Evolutionary conservation across 768 basidiomycete genomes (phyloP), one percentile per base, ranked within the genome.

Genomic region (Mycena galericulata): DNA sequence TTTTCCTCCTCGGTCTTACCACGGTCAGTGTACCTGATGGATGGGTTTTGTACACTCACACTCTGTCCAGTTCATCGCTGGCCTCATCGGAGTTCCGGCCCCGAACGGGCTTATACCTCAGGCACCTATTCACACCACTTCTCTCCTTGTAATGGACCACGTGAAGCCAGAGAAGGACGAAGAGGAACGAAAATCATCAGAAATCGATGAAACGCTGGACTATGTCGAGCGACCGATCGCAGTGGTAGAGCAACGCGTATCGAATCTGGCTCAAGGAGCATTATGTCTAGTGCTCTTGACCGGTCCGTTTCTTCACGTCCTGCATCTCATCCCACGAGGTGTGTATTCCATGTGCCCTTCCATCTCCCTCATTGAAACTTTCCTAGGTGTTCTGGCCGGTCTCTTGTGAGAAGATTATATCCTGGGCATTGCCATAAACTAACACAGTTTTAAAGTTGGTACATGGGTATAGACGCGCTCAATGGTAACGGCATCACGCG

Each of bases 161-260:
- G 43, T 63, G 1, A 83, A 83, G 71, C 79, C 78, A n/a, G 75
- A 74, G 29, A 79, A 81, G 29, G 81, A 84, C 36, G 78, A 80
- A 30, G 77, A 81, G 45, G 81, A 80, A 38, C 68, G 66, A 9
- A 69, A 62, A 53, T 56, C 62, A 12, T 14, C 34, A 32, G 69
- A 38, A 24, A 56, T n/a, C 49, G 78, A 73, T 41, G 70, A 73
- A 18, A 77, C 74, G 54, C 17, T 73, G 68, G 45, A 74, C 20
- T 69, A 72, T 34, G 79, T 73, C 47, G 90, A 92, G 74, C 83
- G 89, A 0, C 90, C 92, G 2, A 71, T 93, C 10, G 87, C 87
- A 0, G 93, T 98, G 1, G 93, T 98, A 5, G 96, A 98, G 76
- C 96, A 98, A 79, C 86, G 96, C n/a, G 89, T 95, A 14, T 97